A percentile compares a stretch with the other conserved stretches of the same genome.
Evolutionary conservation across 805 yeast species (phyloP).

Genomic region (Wickerhamiella alocasiicola): DNA sequence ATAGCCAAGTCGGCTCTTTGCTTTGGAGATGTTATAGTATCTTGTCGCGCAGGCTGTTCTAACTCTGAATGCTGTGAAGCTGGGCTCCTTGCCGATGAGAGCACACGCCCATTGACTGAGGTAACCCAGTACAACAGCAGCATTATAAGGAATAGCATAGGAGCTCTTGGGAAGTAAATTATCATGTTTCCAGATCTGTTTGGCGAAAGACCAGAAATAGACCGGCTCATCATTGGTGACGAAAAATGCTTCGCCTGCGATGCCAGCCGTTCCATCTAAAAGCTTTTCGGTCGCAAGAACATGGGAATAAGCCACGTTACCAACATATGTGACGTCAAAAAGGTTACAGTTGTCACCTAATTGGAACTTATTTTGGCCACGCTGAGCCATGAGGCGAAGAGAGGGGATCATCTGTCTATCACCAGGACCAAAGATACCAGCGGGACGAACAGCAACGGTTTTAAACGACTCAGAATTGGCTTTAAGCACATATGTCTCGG

Average conservation of each 20-base stretch:
- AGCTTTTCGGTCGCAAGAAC: conserved; percentile 78
- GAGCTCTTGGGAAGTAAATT: conserved; percentile 64
- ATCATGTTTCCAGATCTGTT: conserved; percentile 95
- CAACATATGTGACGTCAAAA: conserved; percentile 97
- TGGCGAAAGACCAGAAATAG: conserved; percentile 93
- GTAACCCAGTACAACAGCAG: conserved; percentile 76
- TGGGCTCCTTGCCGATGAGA: conserved; percentile 70
- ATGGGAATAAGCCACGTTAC: conserved; percentile 95
- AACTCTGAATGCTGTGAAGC: conserved; percentile 92
- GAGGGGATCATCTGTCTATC: conserved; percentile 96
- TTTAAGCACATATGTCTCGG: conserved; percentile 67
- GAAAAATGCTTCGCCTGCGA: conserved; percentile 82
- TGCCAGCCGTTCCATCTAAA: conserved; percentile 25
- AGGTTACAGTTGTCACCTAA: conserved; percentile 87
- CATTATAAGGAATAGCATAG: conserved; percentile 54
- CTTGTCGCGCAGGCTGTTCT: conserved; percentile 84
- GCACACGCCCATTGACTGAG: conserved; percentile 63
- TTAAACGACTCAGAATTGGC: conserved; percentile 54
- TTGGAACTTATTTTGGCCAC: conserved; percentile 85
- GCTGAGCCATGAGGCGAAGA: conserved; percentile 62
- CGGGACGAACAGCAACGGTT: conserved; percentile 87
- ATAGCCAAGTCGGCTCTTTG: conserved; percentile 66
- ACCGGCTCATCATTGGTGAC: conserved; percentile 90
- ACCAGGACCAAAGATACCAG: conserved; percentile 98
- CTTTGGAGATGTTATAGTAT: conserved; percentile 84